Evolutionary conservation across 176 grass and related monocot species (phyloP), one percentile per base, ranked within the genome.

Genomic region (Hsuehochloa calcarea): DNA sequence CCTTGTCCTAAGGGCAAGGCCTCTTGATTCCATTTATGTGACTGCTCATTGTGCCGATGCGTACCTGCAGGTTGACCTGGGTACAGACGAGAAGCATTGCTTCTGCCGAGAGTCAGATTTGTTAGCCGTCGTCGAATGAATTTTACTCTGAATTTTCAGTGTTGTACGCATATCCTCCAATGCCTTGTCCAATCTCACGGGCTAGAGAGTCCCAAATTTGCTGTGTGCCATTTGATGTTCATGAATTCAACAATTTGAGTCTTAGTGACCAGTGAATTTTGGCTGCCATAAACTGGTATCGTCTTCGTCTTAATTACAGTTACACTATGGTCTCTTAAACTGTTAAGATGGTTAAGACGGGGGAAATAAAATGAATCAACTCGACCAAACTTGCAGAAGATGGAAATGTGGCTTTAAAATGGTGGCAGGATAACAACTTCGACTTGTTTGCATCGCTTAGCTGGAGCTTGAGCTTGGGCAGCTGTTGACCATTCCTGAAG

Each of bases 91-190:
- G 68, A 99, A 96, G 23, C 92, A 94, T 27, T 93, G 90, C 55
- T 99, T 94, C 72, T 96, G 92, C 82, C 77, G 87, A 16, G 90
- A 94, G 26, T 91, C 90, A 15, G 97, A 99, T 87, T 56, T 99
- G 3, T 71, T 99, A 65, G 96, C 96, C 8, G 71, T 99, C 23
- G 93, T 96, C 3, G 93, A 95, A 31, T 99, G 90, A 89, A 68
- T 37, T 35, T n/a, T 25, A 29, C 35, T 25, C 50, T 8, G 10
- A 75, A 84, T 84, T 73, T 75, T 55, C 17, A 7, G 3, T 88
- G 58, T 51, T 27, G 14, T 34, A 1, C 41, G 15, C 29, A 13
- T 22, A 16, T 41, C 47, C 22, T 50, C 41, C 20, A 37, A 79
- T 38, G 10, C 13, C 20, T 38, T 79, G 31, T 51, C 17, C 26